phyloP scores from a whole-genome alignment of 306 rosid genomes.

The Ormosia semicastrata region DNA sequence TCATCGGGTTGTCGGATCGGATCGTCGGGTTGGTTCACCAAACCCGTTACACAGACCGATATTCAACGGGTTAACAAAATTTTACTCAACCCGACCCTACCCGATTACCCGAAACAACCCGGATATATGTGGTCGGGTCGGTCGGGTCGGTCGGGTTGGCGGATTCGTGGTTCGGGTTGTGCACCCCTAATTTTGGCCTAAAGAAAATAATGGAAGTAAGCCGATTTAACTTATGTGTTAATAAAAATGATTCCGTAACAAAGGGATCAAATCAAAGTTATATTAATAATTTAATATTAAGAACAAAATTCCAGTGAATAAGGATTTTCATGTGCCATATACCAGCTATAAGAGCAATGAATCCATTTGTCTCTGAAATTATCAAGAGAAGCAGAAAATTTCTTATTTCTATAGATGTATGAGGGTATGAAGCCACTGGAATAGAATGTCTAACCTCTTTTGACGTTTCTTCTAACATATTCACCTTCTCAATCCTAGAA shows the following conservation, averaged over 20 bases:
- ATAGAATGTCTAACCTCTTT: slow-evolving; percentile 28
- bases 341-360: neutral
- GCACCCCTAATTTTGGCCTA: neutral
- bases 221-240: neutral
- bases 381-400: neutral
- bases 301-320: neutral
- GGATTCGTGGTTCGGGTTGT: too few species aligned
- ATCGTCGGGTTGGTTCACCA: too few species aligned
- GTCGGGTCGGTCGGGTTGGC: too few species aligned
- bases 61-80: too few species aligned
- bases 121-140: too few species aligned
- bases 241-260: neutral
- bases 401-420: neutral
- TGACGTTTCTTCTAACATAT: slow-evolving; percentile 31
- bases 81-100: too few species aligned
- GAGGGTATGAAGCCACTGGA: neutral
- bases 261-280: neutral
- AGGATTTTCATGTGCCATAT: neutral
- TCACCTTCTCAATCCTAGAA: slow-evolving; percentile 24
- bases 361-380: neutral
- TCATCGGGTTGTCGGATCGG: too few species aligned
- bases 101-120: too few species aligned
- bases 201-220: neutral
- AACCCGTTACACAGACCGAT: too few species aligned
- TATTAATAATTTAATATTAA: neutral